phyloP scores from a whole-genome alignment of 1,139 yeast species.

The Yamadazyma blattariae region DNA sequence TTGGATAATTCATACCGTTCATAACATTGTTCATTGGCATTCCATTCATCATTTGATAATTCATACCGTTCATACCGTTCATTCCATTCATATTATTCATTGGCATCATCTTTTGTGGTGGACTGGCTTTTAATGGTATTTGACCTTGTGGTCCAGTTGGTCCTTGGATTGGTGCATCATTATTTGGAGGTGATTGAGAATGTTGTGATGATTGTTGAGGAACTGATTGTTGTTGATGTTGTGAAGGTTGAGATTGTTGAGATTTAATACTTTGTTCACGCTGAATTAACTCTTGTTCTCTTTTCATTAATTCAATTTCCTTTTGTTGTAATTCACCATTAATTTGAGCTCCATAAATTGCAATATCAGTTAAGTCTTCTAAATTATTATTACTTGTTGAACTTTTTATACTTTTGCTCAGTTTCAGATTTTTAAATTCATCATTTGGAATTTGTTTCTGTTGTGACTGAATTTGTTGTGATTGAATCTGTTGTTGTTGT shows the following conservation, averaged over 20 bases:
- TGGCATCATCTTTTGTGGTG: constrained; percentile 2
- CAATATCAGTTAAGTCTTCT: constrained; percentile 45
- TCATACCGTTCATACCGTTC: constrained; percentile 2
- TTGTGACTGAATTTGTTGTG: neutral
- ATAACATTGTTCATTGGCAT: neutral
- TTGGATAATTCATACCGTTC: constrained; percentile 1
- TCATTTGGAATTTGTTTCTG: neutral
- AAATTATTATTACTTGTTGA: constrained; percentile 25
- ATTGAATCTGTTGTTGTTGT: neutral
- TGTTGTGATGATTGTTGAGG: too few relatives aligned
- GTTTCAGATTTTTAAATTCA: neutral
- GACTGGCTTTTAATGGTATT: neutral
- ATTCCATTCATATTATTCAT: constrained; percentile 2
- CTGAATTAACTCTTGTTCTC: constrained; percentile 42
- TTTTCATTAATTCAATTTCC: constrained; percentile 42
- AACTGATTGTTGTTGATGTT: neutral
- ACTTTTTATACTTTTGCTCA: constrained; percentile 8
- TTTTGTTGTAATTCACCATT: constrained; percentile 27
- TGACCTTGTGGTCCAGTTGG: constrained; percentile 12
- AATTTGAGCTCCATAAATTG: constrained; percentile 36
- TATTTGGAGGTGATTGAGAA: too few relatives aligned
- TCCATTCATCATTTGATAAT: constrained; percentile 4
- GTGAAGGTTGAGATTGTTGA: neutral
- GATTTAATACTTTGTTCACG: constrained; percentile 23
- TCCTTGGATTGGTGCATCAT: constrained; percentile 12